Conservation (phyloP, 768 basidiomycete species). For the Suillus paluster region DNA sequence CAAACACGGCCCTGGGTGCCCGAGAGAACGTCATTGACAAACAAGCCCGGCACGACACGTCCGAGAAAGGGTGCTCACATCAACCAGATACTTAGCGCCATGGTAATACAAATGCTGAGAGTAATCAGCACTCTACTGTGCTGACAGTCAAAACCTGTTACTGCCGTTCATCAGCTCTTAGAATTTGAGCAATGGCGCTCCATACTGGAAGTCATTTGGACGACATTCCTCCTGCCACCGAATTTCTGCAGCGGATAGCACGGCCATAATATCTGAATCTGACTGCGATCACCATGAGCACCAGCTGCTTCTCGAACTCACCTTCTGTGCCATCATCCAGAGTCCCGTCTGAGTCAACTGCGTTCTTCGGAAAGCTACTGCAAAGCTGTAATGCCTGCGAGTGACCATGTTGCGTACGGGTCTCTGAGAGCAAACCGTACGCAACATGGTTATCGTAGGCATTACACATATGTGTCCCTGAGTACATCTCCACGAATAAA, state of each 20-base stretch:
- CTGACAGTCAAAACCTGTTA: neutral
- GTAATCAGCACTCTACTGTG: neutral
- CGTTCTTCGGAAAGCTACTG: neutral
- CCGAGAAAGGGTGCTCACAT: neutral
- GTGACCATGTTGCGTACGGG: neutral
- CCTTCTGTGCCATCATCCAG: neutral
- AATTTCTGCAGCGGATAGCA: neutral
- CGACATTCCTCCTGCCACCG: neutral
- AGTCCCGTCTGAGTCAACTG: neutral
- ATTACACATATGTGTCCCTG: slow-evolving; percentile 37
- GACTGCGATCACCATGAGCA: too few relatives aligned
- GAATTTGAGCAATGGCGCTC: neutral
- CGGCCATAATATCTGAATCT: neutral
- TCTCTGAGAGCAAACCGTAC: too few relatives aligned
- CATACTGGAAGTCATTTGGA: neutral
- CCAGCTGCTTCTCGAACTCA: neutral
- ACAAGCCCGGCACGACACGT: neutral
- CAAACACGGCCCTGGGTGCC: neutral
- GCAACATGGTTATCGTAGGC: too few relatives aligned
- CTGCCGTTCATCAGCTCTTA: neutral
- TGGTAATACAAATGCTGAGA: neutral
- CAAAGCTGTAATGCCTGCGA: neutral
- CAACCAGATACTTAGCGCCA: neutral
- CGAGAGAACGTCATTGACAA: neutral
- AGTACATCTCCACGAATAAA: slow-evolving; percentile 29